These are phyloP conservation scores for Talaromyces rugulosus DNA, from an alignment of 2,329 filamentous ascomycete species.

Conservation along the genomic window DNA sequence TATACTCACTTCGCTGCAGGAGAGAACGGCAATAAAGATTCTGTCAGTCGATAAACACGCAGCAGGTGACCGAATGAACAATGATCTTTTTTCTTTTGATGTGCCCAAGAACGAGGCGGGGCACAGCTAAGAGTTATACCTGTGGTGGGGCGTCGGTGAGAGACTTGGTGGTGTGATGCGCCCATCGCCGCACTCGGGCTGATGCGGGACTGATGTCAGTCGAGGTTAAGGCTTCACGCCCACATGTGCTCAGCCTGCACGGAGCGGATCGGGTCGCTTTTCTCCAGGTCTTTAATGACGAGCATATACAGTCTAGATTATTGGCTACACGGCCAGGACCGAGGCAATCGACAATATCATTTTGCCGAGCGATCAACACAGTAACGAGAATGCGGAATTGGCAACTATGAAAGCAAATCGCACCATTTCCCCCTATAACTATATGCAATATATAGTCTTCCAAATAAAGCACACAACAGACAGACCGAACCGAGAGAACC, in stretches of 20 bases:
- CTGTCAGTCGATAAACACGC: background rate
- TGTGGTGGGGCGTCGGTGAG: constrained; percentile 25
- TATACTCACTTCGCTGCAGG: background rate
- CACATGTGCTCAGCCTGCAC: background rate
- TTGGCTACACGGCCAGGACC: background rate
- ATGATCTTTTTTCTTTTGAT: background rate
- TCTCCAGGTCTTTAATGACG: background rate
- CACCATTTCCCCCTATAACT: background rate
- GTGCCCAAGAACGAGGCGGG: constrained; percentile 1
- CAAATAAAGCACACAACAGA: background rate
- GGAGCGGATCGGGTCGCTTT: constrained; percentile 6
- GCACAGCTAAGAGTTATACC: constrained; percentile 6
- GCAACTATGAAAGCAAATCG: background rate
- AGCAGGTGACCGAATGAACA: background rate
- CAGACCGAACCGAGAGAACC: background rate
- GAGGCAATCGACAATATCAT: background rate
- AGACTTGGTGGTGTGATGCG: constrained; percentile 16
- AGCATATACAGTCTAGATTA: background rate
- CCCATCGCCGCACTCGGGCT: constrained; percentile 24
- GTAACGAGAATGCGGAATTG: background rate
- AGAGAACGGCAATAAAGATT: background rate
- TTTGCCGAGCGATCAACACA: background rate
- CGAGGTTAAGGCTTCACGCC: background rate
- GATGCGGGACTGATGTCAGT: constrained; percentile 40
- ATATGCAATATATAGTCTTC: background rate